Evolutionary conservation across 108 stramenopile genomes (phyloP).

Genomic region (Cyclotella baltica): DNA sequence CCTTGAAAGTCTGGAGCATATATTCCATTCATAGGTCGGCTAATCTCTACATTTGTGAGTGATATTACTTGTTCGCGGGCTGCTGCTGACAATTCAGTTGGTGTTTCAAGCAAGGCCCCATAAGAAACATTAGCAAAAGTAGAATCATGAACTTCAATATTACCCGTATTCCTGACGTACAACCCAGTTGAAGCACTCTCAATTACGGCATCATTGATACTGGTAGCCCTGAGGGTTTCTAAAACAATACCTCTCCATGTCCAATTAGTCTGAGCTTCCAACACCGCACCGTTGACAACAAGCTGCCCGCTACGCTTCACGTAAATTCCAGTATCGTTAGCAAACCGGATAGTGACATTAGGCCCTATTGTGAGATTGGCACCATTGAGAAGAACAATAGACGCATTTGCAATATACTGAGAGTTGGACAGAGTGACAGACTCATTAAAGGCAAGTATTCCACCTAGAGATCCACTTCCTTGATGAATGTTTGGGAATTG

Average conservation of each 20-base stretch:
- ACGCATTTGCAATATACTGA: constrained; percentile 19
- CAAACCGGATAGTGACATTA: constrained; percentile 6
- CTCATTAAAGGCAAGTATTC: neutral
- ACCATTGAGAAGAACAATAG: neutral
- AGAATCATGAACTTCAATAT: neutral
- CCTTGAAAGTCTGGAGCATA: neutral
- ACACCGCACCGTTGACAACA: neutral
- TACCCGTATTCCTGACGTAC: neutral
- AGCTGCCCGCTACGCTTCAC: constrained; percentile 3
- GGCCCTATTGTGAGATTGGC: neutral
- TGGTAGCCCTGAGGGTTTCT: neutral
- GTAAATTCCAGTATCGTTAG: neutral
- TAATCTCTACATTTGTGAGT: neutral
- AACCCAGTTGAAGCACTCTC: neutral
- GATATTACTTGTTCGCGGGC: neutral
- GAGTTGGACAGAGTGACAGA: neutral
- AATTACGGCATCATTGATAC: neutral
- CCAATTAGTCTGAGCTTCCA: neutral
- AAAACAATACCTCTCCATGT: neutral
- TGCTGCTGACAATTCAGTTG: neutral
- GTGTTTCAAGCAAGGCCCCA: neutral
- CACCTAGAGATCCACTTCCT: too few species aligned
- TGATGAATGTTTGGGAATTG: too few species aligned
- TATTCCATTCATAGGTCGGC: neutral
- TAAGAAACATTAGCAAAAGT: neutral